Conservation (phyloP, 768 basidiomycete genomes). For the Cytidiella melzeri region DNA sequence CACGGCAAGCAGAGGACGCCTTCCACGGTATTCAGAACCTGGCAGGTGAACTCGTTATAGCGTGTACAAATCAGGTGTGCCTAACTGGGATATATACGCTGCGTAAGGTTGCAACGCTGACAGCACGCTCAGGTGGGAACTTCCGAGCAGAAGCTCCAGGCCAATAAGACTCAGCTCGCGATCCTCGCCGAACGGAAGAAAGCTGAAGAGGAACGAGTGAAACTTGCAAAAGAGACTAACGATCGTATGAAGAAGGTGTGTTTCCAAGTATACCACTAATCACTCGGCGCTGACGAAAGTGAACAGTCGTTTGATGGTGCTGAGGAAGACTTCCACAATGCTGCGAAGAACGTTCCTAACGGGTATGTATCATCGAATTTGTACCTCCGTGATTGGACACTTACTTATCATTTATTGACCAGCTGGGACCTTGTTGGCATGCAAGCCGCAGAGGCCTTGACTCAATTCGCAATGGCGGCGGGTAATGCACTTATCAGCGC, state of each 20-base stretch:
- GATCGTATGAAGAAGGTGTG: slow-evolving; percentile 2
- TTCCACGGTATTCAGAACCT: neutral
- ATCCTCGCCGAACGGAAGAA: neutral
- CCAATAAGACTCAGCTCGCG: neutral
- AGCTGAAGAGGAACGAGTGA: neutral
- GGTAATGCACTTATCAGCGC: neutral
- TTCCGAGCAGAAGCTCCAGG: slow-evolving; percentile 1
- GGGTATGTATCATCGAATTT: too few relatives aligned
- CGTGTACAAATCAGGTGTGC: slow-evolving; percentile 3
- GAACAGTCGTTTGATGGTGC: slow-evolving; percentile 2
- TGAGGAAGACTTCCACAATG: slow-evolving; percentile 4
- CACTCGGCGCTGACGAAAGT: too few relatives aligned
- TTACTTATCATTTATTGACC: neutral
- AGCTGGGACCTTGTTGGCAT: neutral
- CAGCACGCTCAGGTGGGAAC: slow-evolving; percentile 3
- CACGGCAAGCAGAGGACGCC: neutral
- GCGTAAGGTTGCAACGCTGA: too few relatives aligned
- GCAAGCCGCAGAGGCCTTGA: neutral
- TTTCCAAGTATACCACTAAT: too few relatives aligned
- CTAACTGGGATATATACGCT: too few relatives aligned
- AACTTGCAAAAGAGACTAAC: neutral
- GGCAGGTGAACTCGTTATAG: slow-evolving; percentile 2
- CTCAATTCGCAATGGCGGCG: neutral
- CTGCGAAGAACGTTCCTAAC: slow-evolving; percentile 1
- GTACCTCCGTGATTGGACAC: too few relatives aligned